Conservation (phyloP, 768 basidiomycete genomes). For the Rhizopogon rudus region DNA sequence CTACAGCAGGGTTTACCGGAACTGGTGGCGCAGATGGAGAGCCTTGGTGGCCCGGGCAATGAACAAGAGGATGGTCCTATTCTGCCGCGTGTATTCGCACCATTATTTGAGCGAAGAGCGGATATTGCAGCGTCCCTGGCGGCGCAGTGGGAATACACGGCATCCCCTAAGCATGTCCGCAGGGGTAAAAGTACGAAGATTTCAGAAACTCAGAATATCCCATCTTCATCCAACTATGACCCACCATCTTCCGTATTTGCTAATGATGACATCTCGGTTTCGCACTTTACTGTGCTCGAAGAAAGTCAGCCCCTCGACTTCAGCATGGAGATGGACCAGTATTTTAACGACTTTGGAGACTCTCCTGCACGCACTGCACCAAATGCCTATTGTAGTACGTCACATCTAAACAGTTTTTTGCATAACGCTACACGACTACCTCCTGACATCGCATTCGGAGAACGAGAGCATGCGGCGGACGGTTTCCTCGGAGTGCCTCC, state of each 20-base stretch:
- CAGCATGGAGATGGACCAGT: conserved; percentile 21
- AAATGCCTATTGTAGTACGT: background rate
- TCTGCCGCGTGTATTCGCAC: background rate
- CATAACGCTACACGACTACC: conserved; percentile 5
- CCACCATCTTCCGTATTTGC: no score
- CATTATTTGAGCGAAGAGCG: background rate
- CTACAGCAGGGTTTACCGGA: background rate
- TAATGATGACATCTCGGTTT: background rate
- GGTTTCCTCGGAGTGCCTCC: conserved; percentile 25
- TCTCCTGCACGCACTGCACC: conserved; percentile 9
- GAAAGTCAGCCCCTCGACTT: conserved; percentile 3
- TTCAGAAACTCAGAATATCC: background rate
- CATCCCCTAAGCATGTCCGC: background rate
- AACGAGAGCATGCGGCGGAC: conserved; percentile 6
- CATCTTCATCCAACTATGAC: background rate
- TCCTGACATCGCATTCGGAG: conserved; percentile 3
- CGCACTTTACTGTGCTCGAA: background rate
- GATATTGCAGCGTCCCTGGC: background rate
- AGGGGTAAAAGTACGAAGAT: background rate
- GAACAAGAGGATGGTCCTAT: background rate
- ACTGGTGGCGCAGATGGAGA: background rate
- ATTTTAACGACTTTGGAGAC: conserved; percentile 20
- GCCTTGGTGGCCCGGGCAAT: background rate
- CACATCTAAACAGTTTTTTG: background rate
- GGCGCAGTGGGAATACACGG: background rate